Evolutionary conservation across 768 basidiomycete species (phyloP), one percentile per base, ranked within the genome.

Genomic region (Trametes elegans): DNA sequence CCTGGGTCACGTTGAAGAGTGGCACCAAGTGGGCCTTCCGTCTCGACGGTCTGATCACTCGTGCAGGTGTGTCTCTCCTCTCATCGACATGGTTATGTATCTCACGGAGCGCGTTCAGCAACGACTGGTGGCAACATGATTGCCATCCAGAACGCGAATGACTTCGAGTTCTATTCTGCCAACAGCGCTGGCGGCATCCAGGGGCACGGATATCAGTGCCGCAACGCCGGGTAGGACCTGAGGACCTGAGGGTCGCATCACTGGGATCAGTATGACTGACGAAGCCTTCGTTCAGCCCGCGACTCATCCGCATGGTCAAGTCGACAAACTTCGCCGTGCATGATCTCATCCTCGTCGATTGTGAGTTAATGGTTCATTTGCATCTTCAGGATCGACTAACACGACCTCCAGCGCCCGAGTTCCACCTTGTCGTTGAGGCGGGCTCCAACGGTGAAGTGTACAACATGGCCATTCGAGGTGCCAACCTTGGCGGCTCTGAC

Each of bases 271-370:
- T 28, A 26, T 16, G 13, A 7, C 29, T 45, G 24, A 45, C 5
- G 24, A 7, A 18, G 31, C 10, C 11, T 1, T n/a, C n/a, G 26
- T 35, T 2, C 28, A 60, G 59, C 5, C 68, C 67, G n/a, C 68
- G 68, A n/a, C 55, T 70, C 43, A 43, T 70, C 40, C 68, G 68
- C 23, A 59, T 70, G 6, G 56, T 67, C 39, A 65, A 61, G 13
- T 65, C 65, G 16, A 64, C 57, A 1, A 65, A 64, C 55, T 70
- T 61, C 59, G 67, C 69, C n/a, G 51, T 70, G 1, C 69, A 70
- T 43, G 69, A 70, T 46, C 56, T 70, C 21, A 62, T 70, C 43
- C 59, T 70, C n/a, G 69, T 70, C 11, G 69, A 70, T 45, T 64
- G 63, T 68, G 53, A 45, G 58, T 5, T 45, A n/a, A n/a, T n/a